Base-by-base conservation (phyloP, 345 rosid species). In the Corchorus olitorius region DNA sequence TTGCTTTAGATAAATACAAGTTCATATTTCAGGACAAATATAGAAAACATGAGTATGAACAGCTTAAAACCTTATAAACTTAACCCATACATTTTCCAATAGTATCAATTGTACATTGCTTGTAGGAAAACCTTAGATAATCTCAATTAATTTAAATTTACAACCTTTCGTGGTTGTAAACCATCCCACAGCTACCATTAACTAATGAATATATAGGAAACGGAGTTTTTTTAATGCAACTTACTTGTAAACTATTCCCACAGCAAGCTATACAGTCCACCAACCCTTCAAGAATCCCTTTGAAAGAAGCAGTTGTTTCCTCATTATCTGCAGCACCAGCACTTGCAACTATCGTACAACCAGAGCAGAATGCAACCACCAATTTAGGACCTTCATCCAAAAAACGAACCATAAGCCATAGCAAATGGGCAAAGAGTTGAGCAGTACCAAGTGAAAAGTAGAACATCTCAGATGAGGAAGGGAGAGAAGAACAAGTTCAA, bases 261-360 rank as follows among this genome's bases (percentile, higher is more conserved):
- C 81, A 66, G 81, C 86, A 86, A 72, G 85, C 59, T 43, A 92
- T 27, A 79, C 98, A 96, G 73, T 84, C 89, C 67, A 93, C 97
- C 89, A 96, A 81, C 58, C 97, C 90, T 69, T 86, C 88, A 19
- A 89, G 86, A 85, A 90, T 82, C 73, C 49, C 82, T 75, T 81
- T 73, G 48, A 58, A 67, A 58, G 67, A 65, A 22, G 80, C 49
- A 67, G 20, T 73, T 55, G 37, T 81, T 67, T 71, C 80, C 3
- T 56, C 73, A 4, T 70, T 80, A 65, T 85, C 83, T 63, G 77
- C 81, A 81, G 86, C 71, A 70, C 46, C 81, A 77, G 83, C 68
- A 76, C 68, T 72, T 37, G 78, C 85, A 60, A 10, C 73, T 65
- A 74, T 81, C 62, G 84, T 74, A 73, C 83, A 80, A 45, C 81